phyloP scores from a whole-genome alignment of 1,139 yeast species.

The Blastobotrys illinoisensis region DNA sequence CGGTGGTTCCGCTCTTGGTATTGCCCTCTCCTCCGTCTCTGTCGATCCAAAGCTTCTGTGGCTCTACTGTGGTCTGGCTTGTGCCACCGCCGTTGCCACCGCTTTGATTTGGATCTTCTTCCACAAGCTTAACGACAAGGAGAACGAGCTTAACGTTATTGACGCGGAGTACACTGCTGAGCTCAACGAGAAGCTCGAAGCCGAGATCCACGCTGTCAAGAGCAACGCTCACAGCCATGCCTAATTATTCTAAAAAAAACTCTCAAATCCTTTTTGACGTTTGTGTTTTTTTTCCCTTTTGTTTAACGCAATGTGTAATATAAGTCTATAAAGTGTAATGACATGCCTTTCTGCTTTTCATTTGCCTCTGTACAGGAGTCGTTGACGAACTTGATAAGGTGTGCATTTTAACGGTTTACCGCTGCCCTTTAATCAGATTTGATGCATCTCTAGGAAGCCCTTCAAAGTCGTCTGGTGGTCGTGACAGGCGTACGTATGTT shows the following conservation, averaged over 20 bases:
- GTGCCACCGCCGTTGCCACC: conserved; percentile 57
- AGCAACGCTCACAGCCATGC: neutral
- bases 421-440: too few species aligned
- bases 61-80: conserved; percentile 60
- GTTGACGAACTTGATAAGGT: too few species aligned
- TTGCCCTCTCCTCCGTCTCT: conserved; percentile 62
- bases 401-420: too few species aligned
- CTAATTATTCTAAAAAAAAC: neutral
- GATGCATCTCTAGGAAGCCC: too few species aligned
- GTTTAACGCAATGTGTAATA: neutral
- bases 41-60: conserved; percentile 64
- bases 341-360: neutral
- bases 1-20: conserved; percentile 65
- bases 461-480: too few species aligned
- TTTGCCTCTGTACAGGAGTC: too few species aligned
- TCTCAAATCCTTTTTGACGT: neutral
- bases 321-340: neutral
- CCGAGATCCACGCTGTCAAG: conserved; percentile 11
- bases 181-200: conserved; percentile 23
- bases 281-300: neutral
- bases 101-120: conserved; percentile 56
- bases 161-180: conserved; percentile 38
- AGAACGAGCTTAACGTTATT: conserved; percentile 56
- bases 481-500: too few species aligned
- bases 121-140: conserved; percentile 50